Evolutionary conservation across 1,139 yeast genomes (phyloP).

Genomic region (Saccharomyces hybrid): DNA sequence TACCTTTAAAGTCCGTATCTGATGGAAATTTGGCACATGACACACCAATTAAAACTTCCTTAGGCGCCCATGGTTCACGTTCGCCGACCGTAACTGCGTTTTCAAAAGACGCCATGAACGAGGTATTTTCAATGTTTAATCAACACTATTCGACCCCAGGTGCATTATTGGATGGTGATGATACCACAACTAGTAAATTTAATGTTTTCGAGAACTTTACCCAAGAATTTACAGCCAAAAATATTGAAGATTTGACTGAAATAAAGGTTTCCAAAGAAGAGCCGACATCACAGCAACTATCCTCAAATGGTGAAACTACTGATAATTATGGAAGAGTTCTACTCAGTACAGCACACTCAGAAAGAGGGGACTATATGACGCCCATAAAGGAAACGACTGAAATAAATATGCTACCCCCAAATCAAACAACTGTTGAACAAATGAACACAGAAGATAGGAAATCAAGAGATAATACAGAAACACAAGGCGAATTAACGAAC

Average conservation of each 20-base stretch:
- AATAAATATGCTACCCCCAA: constrained; percentile 14
- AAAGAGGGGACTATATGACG: not conserved
- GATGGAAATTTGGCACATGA: constrained; percentile 7
- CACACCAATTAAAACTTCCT: constrained; percentile 23
- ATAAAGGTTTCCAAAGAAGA: constrained; percentile 14
- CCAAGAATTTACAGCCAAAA: constrained; percentile 31
- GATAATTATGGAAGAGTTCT: not conserved
- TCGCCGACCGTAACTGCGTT: constrained; percentile 77
- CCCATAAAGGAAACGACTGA: not conserved
- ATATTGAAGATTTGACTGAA: constrained; percentile 34
- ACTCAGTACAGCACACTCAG: not conserved
- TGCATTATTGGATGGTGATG: constrained; percentile 22
- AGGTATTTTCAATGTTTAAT: constrained; percentile 70
- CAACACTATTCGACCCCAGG: constrained; percentile 31
- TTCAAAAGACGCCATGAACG: constrained; percentile 70
- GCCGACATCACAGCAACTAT: constrained; percentile 1
- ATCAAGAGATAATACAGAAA: constrained; percentile 5
- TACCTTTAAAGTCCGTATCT: constrained; percentile 24
- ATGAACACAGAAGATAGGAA: constrained; percentile 5
- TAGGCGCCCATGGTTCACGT: constrained; percentile 12
- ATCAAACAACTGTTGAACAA: constrained; percentile 29
- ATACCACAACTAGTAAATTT: constrained; percentile 24
- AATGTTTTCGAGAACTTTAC: constrained; percentile 33
- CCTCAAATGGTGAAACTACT: not conserved
- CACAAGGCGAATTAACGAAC: constrained; percentile 3